Evolutionary conservation across 352 stramenopile genomes (phyloP), one percentile per base, ranked within the genome.

Genomic region (Thalassiosira hispida): DNA sequence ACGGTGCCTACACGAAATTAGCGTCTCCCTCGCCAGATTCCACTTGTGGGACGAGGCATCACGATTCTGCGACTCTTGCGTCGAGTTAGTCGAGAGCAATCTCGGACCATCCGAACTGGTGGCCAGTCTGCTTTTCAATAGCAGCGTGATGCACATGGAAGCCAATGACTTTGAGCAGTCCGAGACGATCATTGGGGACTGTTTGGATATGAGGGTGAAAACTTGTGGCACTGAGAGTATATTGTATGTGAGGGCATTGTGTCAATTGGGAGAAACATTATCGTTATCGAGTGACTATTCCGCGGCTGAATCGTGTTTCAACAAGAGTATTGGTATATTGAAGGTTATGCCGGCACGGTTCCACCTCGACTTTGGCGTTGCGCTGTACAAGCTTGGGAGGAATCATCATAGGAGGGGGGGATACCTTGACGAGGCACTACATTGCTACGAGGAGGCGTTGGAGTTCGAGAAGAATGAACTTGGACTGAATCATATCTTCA

Each of bases 301-400:
- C n/a, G 79, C 83, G 59, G 80, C 86, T 27, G 77, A 90, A 52
- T 74, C 82, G 55, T 85, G 82, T 23, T 89, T 88, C 63, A 83
- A 85, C 35, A 88, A 87, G 74, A 72, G 77, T 31, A 78, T 92
- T 31, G 77, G 80, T 68, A 78, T 88, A 12, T 85, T 91, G 64
- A 84, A 90, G 47, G 74, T 59, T 46, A 83, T 85, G 29, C 78
- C 81, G 40, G 72, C 51, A 57, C 44, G 70, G 27, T 77, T 85
- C 47, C 59, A 77, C 40, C 69, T 91, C 56, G 81, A 91, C 56
- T 87, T 90, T 56, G 86, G 84, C 40, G 79, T 89, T 61, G 83
- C 87, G 51, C 77, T 91, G 0, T 86, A 91, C 61, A 92, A 91
- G 44, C 78, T 91, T 47, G 87, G 87, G 22, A 79, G 42, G 14